Evolutionary conservation across 75 land plant genomes (phyloP).

Genomic region (Azolla pinnata): DNA sequence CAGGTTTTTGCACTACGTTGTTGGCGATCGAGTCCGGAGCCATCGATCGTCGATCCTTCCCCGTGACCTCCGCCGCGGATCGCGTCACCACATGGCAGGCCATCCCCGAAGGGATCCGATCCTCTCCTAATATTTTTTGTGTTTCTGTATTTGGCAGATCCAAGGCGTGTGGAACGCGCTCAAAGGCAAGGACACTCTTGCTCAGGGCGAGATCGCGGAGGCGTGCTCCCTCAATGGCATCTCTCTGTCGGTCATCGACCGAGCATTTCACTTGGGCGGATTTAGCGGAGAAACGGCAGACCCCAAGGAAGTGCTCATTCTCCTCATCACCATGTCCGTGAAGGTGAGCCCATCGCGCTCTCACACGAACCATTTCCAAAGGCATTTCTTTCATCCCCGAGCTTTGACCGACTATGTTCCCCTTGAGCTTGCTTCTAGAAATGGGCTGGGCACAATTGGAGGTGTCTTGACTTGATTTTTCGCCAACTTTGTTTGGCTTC

Average conservation of each 20-base stretch:
- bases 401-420: too few species aligned
- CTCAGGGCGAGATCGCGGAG: conserved; percentile 17
- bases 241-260: conserved; percentile 9
- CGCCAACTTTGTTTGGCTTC: neutral
- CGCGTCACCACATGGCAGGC: too few species aligned
- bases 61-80: too few species aligned
- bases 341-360: conserved; percentile 10
- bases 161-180: conserved; percentile 13
- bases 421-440: too few species aligned
- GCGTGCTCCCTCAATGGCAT: conserved; percentile 11
- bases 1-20: too few species aligned
- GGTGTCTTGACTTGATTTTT: too few species aligned
- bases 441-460: too few species aligned
- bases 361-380: too few species aligned
- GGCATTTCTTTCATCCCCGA: too few species aligned
- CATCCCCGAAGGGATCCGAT: neutral
- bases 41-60: too few species aligned
- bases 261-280: conserved; percentile 28
- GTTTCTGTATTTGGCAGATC: conserved; percentile 5
- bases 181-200: conserved; percentile 23
- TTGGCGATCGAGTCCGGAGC: too few species aligned
- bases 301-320: conserved; percentile 29
- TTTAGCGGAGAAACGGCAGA: conserved; percentile 28
- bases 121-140: neutral
- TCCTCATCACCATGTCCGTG: conserved; percentile 18